Evolutionary conservation across 768 basidiomycete species (phyloP).

Genomic region (Rhodotorula kratochvilovae): DNA sequence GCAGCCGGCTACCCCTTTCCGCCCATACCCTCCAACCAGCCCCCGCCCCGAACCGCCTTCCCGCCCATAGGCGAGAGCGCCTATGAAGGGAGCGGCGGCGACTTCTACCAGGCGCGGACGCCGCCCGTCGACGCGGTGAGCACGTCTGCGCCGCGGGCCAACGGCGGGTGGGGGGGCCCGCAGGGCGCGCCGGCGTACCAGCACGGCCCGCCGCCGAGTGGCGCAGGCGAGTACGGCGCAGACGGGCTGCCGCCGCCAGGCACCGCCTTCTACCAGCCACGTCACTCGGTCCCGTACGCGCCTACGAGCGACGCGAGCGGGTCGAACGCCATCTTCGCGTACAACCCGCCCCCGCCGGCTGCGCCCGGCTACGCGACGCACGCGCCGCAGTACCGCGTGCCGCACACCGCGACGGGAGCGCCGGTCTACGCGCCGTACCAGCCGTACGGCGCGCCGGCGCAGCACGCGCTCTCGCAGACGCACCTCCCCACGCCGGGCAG

Average conservation of each 20-base stretch:
- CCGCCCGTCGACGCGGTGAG: background rate
- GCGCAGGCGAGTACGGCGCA: background rate
- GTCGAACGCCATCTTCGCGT: conserved; percentile 19
- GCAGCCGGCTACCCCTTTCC: conserved; percentile 19
- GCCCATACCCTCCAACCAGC: background rate
- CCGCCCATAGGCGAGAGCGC: background rate
- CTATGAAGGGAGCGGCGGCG: background rate
- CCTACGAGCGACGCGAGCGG: background rate
- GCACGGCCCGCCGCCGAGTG: background rate
- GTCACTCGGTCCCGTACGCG: conserved; percentile 19
- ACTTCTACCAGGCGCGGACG: background rate
- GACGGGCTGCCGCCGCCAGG: background rate
- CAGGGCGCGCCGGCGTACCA: background rate
- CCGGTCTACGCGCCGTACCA: background rate
- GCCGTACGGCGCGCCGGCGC: background rate
- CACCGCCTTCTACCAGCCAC: conserved; percentile 25
- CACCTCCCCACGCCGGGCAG: background rate
- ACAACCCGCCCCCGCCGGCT: conserved; percentile 26
- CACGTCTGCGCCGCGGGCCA: background rate
- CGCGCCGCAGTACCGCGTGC: background rate
- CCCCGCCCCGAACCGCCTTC: background rate
- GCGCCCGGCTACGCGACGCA: too few species aligned
- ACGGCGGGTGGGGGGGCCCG: background rate
- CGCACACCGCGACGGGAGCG: background rate
- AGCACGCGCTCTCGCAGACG: background rate